Percentiles rank a stretch among this genome's conserved stretches.
Conservation (phyloP, 2,329 filamentous ascomycete species). For the Dichotomopilus funicola region DNA sequence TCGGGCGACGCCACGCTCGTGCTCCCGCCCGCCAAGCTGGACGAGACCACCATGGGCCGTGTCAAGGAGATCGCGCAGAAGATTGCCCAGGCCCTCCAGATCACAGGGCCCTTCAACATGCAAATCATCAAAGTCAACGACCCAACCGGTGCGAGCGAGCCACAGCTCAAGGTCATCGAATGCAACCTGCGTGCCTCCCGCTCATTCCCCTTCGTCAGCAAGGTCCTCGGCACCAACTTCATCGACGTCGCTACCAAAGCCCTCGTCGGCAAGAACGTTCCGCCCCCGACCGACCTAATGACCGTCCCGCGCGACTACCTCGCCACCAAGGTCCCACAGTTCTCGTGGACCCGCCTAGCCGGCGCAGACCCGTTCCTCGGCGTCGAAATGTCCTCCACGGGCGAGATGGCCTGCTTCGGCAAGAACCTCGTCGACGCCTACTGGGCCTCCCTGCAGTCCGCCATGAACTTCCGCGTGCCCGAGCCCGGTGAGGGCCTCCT, state of each 20-base stretch:
- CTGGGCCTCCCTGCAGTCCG: slow-evolving; percentile 92
- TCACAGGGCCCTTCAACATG: slow-evolving; percentile 99
- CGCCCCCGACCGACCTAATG: slow-evolving; percentile 84
- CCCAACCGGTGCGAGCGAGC: slow-evolving; percentile 61
- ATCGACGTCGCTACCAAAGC: slow-evolving; percentile 93
- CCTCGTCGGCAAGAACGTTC: slow-evolving; percentile 77
- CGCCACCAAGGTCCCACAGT: slow-evolving; percentile 96
- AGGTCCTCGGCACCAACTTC: slow-evolving; percentile 94
- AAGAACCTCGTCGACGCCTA: slow-evolving; percentile 94
- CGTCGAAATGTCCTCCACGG: slow-evolving; percentile 94
- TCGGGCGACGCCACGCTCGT: slow-evolving; percentile 95
- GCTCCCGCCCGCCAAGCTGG: slow-evolving; percentile 76
- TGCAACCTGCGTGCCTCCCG: slow-evolving; percentile 96
- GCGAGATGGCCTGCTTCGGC: slow-evolving; percentile 98
- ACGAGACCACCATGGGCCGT: slow-evolving; percentile 69
- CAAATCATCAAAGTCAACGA: slow-evolving; percentile 93
- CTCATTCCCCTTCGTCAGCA: slow-evolving; percentile 97
- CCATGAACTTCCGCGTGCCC: slow-evolving; percentile 98
- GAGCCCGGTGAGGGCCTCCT: slow-evolving; percentile 92
- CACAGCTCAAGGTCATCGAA: slow-evolving; percentile 89
- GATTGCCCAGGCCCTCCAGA: slow-evolving; percentile 94
- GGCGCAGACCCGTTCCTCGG: slow-evolving; percentile 96
- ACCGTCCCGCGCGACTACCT: slow-evolving; percentile 80
- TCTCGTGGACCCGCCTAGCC: slow-evolving; percentile 96
- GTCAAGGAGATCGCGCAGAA: slow-evolving; percentile 94